A percentile compares a stretch with the other conserved stretches of the same genome.
Conservation (phyloP, 805 yeast genomes). For the Saturnispora bothae region DNA sequence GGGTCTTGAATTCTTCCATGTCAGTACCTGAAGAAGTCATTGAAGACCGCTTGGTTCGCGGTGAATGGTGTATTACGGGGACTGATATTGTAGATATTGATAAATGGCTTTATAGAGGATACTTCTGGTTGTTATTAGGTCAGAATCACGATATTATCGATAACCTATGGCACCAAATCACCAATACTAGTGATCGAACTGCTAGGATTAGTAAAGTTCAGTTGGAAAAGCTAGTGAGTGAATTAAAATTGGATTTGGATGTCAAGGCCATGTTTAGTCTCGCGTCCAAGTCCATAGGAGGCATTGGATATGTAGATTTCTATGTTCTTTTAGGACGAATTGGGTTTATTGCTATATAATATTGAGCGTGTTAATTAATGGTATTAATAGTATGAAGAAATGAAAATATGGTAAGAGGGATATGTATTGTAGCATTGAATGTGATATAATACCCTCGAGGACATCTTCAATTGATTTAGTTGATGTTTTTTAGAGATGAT, state of each 20-base stretch:
- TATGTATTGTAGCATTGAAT: no score
- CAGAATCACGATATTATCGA: conserved; percentile 27
- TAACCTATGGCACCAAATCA: conserved; percentile 32
- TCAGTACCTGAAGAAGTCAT: no score
- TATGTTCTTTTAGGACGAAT: conserved; percentile 39
- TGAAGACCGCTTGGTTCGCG: no score
- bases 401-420: no score
- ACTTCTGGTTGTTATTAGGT: conserved; percentile 29
- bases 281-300: conserved; percentile 29
- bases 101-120: conserved; percentile 30
- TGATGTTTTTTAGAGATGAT: no score
- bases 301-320: conserved; percentile 35
- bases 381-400: no score
- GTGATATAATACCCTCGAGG: no score
- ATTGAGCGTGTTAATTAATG: no score
- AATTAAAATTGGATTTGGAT: conserved; percentile 28
- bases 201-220: neutral
- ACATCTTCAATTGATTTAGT: no score
- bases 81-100: conserved; percentile 37
- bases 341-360: conserved; percentile 24
- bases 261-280: conserved; percentile 30
- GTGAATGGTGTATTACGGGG: conserved; percentile 18
- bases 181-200: neutral
- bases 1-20: no score
- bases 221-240: conserved; percentile 17